Conservation (phyloP, 2,329 filamentous ascomycete species). For the Pseudocercospora macadamiae region DNA sequence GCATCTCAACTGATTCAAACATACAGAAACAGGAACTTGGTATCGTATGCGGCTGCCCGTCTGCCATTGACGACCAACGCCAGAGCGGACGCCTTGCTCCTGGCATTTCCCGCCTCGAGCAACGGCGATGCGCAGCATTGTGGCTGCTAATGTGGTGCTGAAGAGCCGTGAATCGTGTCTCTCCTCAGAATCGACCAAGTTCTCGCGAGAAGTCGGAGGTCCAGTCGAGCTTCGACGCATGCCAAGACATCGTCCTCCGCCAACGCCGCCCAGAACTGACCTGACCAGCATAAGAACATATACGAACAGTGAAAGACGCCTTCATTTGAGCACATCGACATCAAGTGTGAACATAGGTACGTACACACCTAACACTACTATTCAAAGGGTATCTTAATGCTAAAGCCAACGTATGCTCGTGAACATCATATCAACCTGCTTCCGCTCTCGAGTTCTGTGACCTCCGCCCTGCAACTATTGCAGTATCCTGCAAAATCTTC, state of each 20-base stretch:
- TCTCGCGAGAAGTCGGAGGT: not conserved
- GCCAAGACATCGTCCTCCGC: too few relatives aligned
- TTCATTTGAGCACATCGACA: too few relatives aligned
- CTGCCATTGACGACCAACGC: slow-evolving; percentile 23
- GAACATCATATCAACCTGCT: slow-evolving; percentile 21
- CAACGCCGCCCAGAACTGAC: too few relatives aligned
- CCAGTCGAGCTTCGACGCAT: too few relatives aligned
- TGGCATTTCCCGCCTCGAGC: slow-evolving; percentile 25
- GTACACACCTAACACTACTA: slow-evolving; percentile 26
- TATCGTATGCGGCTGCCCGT: slow-evolving; percentile 14
- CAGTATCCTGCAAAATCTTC: slow-evolving; percentile 64
- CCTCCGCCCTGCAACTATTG: slow-evolving; percentile 58
- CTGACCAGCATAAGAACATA: too few relatives aligned
- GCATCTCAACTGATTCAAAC: slow-evolving; percentile 1
- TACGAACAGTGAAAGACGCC: too few relatives aligned
- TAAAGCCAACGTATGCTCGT: not conserved
- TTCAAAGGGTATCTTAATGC: not conserved
- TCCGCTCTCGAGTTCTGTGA: slow-evolving; percentile 18
- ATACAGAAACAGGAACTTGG: not conserved
- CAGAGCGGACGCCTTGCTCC: slow-evolving; percentile 19
- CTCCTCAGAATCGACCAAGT: not conserved
- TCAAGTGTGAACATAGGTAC: not conserved
- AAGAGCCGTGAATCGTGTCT: not conserved
- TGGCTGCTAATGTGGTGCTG: slow-evolving; percentile 7
- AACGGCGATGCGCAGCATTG: slow-evolving; percentile 29